These are phyloP conservation scores for Colletotrichum tabaci DNA, from an alignment of 2,329 filamentous ascomycete genomes.

Conservation along the genomic window DNA sequence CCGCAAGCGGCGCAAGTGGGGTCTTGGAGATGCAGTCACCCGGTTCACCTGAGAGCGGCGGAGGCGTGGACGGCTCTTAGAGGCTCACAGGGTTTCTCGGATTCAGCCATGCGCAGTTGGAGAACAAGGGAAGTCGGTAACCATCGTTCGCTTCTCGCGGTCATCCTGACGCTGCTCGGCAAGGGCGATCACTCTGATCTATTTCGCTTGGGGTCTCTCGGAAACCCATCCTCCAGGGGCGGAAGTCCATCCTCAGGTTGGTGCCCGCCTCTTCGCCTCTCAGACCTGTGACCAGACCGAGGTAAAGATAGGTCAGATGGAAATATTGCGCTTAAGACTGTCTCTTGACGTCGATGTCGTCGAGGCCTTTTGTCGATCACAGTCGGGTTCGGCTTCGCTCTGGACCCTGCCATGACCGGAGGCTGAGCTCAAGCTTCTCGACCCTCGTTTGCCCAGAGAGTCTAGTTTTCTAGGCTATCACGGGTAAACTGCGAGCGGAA, in stretches of 20 bases:
- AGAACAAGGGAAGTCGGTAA: background rate
- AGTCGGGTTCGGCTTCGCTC: background rate
- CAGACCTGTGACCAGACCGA: background rate
- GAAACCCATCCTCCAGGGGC: conserved; percentile 31
- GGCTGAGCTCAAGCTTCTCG: conserved; percentile 40
- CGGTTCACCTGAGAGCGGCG: background rate
- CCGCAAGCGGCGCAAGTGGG: conserved; percentile 1
- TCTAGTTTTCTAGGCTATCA: conserved; percentile 20
- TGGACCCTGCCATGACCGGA: conserved; percentile 30
- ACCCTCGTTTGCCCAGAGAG: conserved; percentile 28
- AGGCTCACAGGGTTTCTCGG: background rate
- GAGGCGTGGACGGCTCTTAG: background rate
- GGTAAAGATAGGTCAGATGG: background rate
- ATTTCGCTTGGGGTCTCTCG: conserved; percentile 7
- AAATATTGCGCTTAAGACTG: background rate
- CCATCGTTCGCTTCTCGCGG: background rate
- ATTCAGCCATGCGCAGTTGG: background rate
- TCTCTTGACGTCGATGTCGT: background rate
- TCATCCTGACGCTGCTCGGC: background rate
- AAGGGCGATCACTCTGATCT: conserved; percentile 19
- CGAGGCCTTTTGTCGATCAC: conserved; percentile 9
- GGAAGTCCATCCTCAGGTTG: background rate
- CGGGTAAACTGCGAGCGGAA: conserved; percentile 28
- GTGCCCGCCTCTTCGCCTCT: background rate
- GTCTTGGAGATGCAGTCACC: background rate